Percentiles rank a stretch among this genome's conserved stretches.
These are phyloP conservation scores for Cryptosporidium sp. DNA, from an alignment of 169 alveolate genomes.

Conservation along the genomic window DNA sequence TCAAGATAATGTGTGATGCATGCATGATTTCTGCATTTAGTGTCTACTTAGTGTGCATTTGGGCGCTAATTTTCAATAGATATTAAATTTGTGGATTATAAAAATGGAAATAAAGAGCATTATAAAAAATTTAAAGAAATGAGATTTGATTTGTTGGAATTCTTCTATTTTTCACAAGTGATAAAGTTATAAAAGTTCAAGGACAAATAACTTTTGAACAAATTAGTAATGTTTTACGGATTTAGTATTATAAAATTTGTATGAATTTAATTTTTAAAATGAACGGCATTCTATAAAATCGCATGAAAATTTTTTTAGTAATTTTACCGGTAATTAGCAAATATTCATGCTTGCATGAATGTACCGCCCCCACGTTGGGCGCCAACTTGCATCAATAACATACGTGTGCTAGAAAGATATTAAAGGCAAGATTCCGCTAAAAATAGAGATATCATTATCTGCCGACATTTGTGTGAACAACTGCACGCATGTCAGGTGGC, in stretches of 20 bases:
- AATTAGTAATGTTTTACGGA: background rate
- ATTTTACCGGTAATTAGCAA: slow-evolving; percentile 28
- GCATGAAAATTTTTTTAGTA: background rate
- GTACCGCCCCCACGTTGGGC: slow-evolving; percentile 77
- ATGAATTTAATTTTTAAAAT: background rate
- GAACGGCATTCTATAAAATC: background rate
- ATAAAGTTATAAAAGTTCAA: too few species aligned
- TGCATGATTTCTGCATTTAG: slow-evolving; percentile 64
- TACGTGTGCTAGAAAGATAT: slow-evolving; percentile 76
- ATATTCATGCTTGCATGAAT: slow-evolving; percentile 32
- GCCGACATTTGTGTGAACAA: slow-evolving; percentile 77
- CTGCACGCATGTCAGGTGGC: slow-evolving; percentile 78
- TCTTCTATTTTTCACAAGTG: too few species aligned
- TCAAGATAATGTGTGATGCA: slow-evolving; percentile 69
- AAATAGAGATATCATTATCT: slow-evolving; percentile 74
- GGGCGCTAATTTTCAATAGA: slow-evolving; percentile 19
- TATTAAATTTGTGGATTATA: background rate
- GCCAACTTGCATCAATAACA: slow-evolving; percentile 76
- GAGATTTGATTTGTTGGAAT: background rate
- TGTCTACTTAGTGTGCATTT: slow-evolving; percentile 70
- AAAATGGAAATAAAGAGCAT: background rate
- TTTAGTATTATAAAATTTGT: background rate
- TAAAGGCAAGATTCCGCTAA: slow-evolving; percentile 70
- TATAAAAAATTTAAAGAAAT: background rate
- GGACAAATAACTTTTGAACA: too few species aligned